These are phyloP conservation scores for Termitomyces sp. DNA, from an alignment of 768 basidiomycete species.

Conservation along the genomic window DNA sequence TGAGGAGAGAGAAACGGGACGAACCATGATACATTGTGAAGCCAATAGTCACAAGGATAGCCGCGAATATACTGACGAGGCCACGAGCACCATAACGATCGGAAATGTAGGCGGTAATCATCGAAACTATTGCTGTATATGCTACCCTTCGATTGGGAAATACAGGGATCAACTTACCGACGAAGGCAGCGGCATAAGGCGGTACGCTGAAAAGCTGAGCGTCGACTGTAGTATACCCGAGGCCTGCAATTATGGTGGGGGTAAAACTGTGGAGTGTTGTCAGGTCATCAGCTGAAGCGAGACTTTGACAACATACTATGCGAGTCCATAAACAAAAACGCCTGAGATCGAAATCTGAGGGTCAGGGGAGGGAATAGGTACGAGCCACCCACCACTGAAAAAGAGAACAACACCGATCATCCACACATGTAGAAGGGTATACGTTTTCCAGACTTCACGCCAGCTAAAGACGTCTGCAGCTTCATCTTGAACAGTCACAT, in stretches of 20 bases:
- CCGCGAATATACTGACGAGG: constrained; percentile 38
- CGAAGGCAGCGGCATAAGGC: constrained; percentile 48
- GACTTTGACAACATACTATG: not conserved
- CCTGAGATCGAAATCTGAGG: not conserved
- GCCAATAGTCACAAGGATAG: constrained; percentile 41
- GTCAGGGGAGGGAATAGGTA: not conserved
- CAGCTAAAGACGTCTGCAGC: not conserved
- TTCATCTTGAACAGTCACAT: not conserved
- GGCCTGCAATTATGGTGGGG: constrained; percentile 17
- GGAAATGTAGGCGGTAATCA: constrained; percentile 43
- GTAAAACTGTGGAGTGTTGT: not conserved
- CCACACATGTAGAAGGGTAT: not conserved
- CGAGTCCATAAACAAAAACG: not conserved
- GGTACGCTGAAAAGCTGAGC: constrained; percentile 64
- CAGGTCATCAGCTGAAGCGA: too few relatives aligned
- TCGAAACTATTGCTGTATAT: constrained; percentile 22
- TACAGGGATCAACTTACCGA: constrained; percentile 27
- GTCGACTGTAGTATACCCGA: constrained; percentile 50
- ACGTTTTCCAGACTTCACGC: not conserved
- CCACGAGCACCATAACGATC: constrained; percentile 53
- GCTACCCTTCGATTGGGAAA: not conserved
- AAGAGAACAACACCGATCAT: not conserved
- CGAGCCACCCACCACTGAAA: not conserved
- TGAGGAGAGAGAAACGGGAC: constrained; percentile 6
- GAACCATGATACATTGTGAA: constrained; percentile 53